A percentile compares a stretch with the other conserved stretches of the same genome.
phyloP scores from a whole-genome alignment of 306 rosid genomes.

The Rosa lucieae region DNA sequence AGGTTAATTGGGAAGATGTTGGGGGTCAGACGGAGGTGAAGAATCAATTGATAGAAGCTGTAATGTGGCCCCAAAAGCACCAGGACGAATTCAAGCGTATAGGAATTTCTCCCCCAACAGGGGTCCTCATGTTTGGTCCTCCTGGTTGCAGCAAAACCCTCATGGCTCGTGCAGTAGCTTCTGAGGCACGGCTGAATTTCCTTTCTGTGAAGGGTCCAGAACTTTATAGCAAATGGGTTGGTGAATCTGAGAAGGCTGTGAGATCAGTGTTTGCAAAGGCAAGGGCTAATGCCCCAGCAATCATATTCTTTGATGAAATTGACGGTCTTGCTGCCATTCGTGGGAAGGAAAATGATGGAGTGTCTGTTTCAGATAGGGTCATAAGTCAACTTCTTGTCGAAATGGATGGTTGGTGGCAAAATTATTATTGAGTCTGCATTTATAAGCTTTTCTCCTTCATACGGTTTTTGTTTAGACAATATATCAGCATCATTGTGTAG shows the following conservation, averaged over 20 bases:
- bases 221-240: conserved; percentile 98
- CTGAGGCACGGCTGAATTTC: conserved; percentile 83
- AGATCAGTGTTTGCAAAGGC: conserved; percentile 89
- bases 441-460: conserved; percentile 1
- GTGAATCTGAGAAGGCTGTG: conserved; percentile 98
- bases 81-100: conserved; percentile 76
- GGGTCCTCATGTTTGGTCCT: conserved; percentile 84
- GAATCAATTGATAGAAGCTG: conserved; percentile 81
- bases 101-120: conserved; percentile 84
- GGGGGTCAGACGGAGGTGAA: conserved; percentile 94
- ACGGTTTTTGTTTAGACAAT: background rate
- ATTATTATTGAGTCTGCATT: background rate
- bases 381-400: conserved; percentile 92
- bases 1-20: conserved; percentile 91
- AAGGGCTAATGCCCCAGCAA: conserved; percentile 93
- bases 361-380: conserved; percentile 90
- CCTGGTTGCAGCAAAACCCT: conserved; percentile 99
- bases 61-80: conserved; percentile 92
- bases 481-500: background rate
- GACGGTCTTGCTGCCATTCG: conserved; percentile 83
- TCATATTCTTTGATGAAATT: conserved; percentile 86
- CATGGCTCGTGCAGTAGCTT: conserved; percentile 95
- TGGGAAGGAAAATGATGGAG: conserved; percentile 85
- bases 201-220: conserved; percentile 97
- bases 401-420: conserved; percentile 74